Evolutionary conservation across 257 asterid genomes (phyloP), one percentile per base, ranked within the genome.

Genomic region (Lithospermum erythrorhizon): DNA sequence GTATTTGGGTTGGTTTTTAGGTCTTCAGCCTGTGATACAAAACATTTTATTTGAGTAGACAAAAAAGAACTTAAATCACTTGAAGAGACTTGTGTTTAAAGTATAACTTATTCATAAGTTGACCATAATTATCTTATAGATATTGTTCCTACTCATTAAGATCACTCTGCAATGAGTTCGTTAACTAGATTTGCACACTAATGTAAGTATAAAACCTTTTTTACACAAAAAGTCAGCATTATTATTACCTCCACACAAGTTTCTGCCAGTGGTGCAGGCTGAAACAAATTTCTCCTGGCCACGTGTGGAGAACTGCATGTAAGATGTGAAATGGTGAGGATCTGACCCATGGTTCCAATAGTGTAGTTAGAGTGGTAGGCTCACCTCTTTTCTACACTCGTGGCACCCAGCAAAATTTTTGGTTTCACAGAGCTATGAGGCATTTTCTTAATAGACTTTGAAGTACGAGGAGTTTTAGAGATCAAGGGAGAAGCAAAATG

Each of bases 401-500:
- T 65, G 68, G 73, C 70, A 59, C 35, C 67, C 62, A 1, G 49
- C 1, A 11, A 11, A 71, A 60, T 55, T 61, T 67, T 82, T 22
- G 71, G 65, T 62, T 78, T 82, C 18, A 65, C 55, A 53, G 87
- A 72, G 62, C 67, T 72, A 61, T 66, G 13, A 32, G 72, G 66
- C 66, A 69, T 52, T 61, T 71, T 82, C 66, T 73, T 79, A 8
- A 47, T 20, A 10, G 80, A 67, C 66, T 79, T 77, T 58, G 73
- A 59, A 3, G 90, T 76, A 75, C 67, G 57, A 55, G 95, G 87
- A 65, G 86, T 84, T 79, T 72, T 82, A 32, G 79, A 76, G 35
- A 53, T 63, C 59, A 75, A 57, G 2, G 89, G 89, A 48, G 95
- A 79, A 60, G 63, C 75, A 70, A 63, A 30, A 21, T 65, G 67